Percentiles rank a stretch among this genome's conserved stretches.
phyloP scores from a whole-genome alignment of 2,329 filamentous ascomycete species.

The Fusarium equiseti region DNA sequence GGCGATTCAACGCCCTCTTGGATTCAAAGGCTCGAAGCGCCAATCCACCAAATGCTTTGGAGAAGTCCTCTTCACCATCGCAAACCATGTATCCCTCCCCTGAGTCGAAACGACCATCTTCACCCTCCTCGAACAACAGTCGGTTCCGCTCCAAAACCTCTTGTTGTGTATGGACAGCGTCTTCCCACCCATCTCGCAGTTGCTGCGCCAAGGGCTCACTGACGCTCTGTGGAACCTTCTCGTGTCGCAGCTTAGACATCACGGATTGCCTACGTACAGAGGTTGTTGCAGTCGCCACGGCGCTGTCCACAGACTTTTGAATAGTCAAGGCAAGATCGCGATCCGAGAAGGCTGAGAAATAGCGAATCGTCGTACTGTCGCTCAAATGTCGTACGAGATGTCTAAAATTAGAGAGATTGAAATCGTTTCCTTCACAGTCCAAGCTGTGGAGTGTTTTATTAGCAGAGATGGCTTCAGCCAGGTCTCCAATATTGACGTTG shows the following conservation, averaged over 20 bases:
- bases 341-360: slow-evolving; percentile 58
- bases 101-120: slow-evolving; percentile 41
- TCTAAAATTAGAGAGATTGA: slow-evolving; percentile 64
- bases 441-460: slow-evolving; percentile 64
- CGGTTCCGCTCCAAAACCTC: slow-evolving; percentile 54
- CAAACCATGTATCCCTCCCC: slow-evolving; percentile 23
- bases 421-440: slow-evolving; percentile 67
- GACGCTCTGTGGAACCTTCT: slow-evolving; percentile 47
- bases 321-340: slow-evolving; percentile 53
- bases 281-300: slow-evolving; percentile 43
- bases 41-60: slow-evolving; percentile 54
- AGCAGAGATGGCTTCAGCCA: slow-evolving; percentile 62
- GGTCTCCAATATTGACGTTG: slow-evolving; percentile 64
- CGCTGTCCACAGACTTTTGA: slow-evolving; percentile 51
- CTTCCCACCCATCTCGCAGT: slow-evolving; percentile 56
- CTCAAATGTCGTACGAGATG: slow-evolving; percentile 61
- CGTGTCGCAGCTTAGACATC: slow-evolving; percentile 52
- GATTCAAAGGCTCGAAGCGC: slow-evolving; percentile 50
- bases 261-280: slow-evolving; percentile 52
- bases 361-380: slow-evolving; percentile 57
- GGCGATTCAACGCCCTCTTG: slow-evolving; percentile 42
- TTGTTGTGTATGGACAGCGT: slow-evolving; percentile 50
- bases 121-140: slow-evolving; percentile 46
- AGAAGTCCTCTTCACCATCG: slow-evolving; percentile 48
- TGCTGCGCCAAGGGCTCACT: slow-evolving; percentile 53